Conservation (phyloP, 176 grass and related monocot genomes). For the Aegilops longissima region DNA sequence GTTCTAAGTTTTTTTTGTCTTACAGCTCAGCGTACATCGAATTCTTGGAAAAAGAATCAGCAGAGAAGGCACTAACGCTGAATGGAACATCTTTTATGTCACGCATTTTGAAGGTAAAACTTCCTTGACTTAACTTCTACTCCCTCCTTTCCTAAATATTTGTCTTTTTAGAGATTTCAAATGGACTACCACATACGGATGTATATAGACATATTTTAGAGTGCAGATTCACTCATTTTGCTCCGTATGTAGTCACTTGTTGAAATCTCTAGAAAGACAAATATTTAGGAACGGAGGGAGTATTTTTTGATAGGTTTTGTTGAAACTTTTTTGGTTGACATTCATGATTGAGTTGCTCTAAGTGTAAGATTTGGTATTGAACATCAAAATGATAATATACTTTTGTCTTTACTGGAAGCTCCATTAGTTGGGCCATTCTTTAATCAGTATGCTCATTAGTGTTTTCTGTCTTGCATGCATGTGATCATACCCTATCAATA, state of each 20-base stretch:
- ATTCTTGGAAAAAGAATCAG: slow-evolving; percentile 87
- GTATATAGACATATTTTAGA: too few relatives aligned
- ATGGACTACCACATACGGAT: too few relatives aligned
- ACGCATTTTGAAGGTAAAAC: slow-evolving; percentile 86
- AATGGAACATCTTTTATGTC: slow-evolving; percentile 98
- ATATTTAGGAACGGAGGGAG: too few relatives aligned
- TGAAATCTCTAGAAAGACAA: too few relatives aligned
- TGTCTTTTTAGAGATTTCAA: too few relatives aligned
- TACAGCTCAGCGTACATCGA: slow-evolving; percentile 84
- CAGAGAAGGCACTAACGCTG: slow-evolving; percentile 69
- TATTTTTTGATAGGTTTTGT: not conserved
- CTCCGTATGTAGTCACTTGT: too few relatives aligned
- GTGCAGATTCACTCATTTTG: too few relatives aligned
- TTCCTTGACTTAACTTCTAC: not conserved
- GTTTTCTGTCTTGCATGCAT: not conserved
- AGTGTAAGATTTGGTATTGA: not conserved
- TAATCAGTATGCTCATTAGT: slow-evolving; percentile 19
- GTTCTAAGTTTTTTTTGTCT: slow-evolving; percentile 20
- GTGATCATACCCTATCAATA: slow-evolving; percentile 3
- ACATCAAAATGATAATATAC: not conserved
- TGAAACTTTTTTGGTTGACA: slow-evolving; percentile 8
- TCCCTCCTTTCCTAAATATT: too few relatives aligned
- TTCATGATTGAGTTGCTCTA: not conserved
- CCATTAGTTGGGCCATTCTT: slow-evolving; percentile 6
- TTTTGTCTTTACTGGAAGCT: not conserved